Base-by-base conservation (phyloP, 441 rosid genomes). In the Rhodomyrtus psidioides region DNA sequence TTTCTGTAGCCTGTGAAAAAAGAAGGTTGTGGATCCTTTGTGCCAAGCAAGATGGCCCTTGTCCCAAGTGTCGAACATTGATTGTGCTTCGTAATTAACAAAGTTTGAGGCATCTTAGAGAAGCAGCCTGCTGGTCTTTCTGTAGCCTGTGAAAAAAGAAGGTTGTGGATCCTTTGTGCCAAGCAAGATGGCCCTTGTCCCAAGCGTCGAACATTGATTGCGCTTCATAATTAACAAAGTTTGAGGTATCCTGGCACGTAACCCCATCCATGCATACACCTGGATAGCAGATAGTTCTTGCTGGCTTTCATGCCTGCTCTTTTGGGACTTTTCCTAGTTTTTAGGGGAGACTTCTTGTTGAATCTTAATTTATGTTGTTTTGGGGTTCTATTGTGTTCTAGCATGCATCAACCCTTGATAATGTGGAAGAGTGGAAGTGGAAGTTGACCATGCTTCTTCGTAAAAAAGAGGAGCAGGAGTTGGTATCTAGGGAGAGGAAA, bases 401-500 rank as follows among this genome's bases (percentile, higher is more conserved):
- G 99, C 89, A 90, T 86, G 93, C 90, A 87, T 94, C 99, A 34
- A 96, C 98, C 39, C 92, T 91, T 86, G 98, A 97, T 75, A 96
- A 96, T 84, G 79, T 93, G 86, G 98, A 97, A 53, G 96, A 94
- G 44, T 97, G 99, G 99, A 94, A 93, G 84, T 93, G 94, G 89
- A 97, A 93, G 91, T 91, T 97, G 83, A 92, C 98, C 85, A 94
- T 94, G 98, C 95, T 97, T 88, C 93, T 97, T 49, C 94, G 98
- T 65, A 93, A 93, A 88, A 90, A 92, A 88, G 94, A 92, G 82
- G 95, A 94, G 87, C 94, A 93, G 89, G 99, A 97, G 91, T 86
- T 95, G 86, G 94, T 95, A 51, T 94, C 99, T 16, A 95, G 95
- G 90, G 99, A 95, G 90, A 95, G 86, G 88, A 97, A 97, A 91